These are phyloP conservation scores for Yarrowia yakushimensis DNA, from an alignment of 805 yeast species.

Conservation along the genomic window DNA sequence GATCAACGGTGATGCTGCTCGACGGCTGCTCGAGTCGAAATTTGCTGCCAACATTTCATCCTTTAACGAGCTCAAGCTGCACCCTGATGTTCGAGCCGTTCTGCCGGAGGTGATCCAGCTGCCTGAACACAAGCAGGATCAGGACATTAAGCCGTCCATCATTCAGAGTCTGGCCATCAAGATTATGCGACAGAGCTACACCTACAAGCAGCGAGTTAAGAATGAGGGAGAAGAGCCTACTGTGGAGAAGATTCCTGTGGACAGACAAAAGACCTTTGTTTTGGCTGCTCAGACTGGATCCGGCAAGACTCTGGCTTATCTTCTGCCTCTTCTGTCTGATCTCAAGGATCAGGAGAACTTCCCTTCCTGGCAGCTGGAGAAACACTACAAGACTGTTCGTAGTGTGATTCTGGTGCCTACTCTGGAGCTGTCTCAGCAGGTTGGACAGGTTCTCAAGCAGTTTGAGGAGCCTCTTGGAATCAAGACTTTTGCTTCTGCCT, in stretches of 20 bases:
- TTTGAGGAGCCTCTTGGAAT: conserved; percentile 26
- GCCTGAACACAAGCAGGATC: conserved; percentile 43
- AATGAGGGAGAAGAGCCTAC: conserved; percentile 26
- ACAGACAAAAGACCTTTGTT: conserved; percentile 52
- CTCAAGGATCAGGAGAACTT: conserved; percentile 54
- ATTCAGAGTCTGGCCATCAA: conserved; percentile 76
- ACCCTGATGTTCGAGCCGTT: conserved; percentile 60
- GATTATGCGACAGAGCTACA: conserved; percentile 45
- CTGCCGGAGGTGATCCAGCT: conserved; percentile 42
- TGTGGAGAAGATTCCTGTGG: conserved; percentile 32
- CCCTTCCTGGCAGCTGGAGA: conserved; percentile 39
- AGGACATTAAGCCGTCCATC: conserved; percentile 57
- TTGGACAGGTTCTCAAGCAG: conserved; percentile 44
- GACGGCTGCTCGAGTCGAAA: conserved; percentile 15
- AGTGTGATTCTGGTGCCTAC: conserved; percentile 85
- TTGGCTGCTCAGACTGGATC: conserved; percentile 98
- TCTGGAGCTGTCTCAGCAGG: conserved; percentile 82
- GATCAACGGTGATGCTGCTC: background rate
- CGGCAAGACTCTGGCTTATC: conserved; percentile 91
- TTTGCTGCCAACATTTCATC: conserved; percentile 47
- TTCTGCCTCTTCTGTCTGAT: conserved; percentile 69
- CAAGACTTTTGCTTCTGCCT: conserved; percentile 14
- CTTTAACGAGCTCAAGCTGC: conserved; percentile 64
- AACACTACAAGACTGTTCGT: conserved; percentile 49
- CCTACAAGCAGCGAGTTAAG: conserved; percentile 27